Conservation (phyloP, 2,329 filamentous ascomycete species). For the Aspergillus sp. region DNA sequence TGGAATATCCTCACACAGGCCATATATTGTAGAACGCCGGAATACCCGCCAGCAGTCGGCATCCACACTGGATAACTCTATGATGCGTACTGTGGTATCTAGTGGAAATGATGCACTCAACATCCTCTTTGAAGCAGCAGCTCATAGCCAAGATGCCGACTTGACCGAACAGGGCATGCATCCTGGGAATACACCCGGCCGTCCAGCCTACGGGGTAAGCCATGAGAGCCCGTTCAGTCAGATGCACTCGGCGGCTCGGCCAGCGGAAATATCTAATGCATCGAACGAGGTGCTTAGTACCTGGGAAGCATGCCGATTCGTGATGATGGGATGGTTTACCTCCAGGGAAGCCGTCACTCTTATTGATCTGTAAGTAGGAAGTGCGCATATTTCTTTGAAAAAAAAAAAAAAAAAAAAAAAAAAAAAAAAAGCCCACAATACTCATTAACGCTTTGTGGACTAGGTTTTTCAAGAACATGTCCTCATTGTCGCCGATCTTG, state of each 20-base stretch:
- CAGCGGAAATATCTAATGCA: slow-evolving; percentile 29
- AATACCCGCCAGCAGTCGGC: slow-evolving; percentile 26
- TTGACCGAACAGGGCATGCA: slow-evolving; percentile 27
- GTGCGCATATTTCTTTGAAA: background rate
- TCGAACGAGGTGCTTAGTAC: slow-evolving; percentile 41
- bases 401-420: background rate
- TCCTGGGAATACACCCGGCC: slow-evolving; percentile 21
- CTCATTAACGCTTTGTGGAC: background rate
- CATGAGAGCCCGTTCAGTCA: slow-evolving; percentile 17
- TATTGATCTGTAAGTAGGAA: slow-evolving; percentile 46
- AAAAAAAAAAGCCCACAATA: background rate
- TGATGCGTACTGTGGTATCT: slow-evolving; percentile 50
- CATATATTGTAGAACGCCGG: slow-evolving; percentile 4
- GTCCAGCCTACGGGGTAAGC: slow-evolving; percentile 8
- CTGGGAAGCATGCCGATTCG: slow-evolving; percentile 54
- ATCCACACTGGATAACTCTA: slow-evolving; percentile 34
- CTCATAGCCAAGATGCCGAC: slow-evolving; percentile 41
- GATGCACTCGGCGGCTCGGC: slow-evolving; percentile 22
- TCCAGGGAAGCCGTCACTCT: slow-evolving; percentile 55
- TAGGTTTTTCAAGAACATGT: slow-evolving; percentile 53
- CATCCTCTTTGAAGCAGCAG: slow-evolving; percentile 53
- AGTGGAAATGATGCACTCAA: slow-evolving; percentile 56
- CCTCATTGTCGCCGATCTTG: slow-evolving; percentile 51
- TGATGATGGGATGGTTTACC: slow-evolving; percentile 57
- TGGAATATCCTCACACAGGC: background rate